Conservation (phyloP, 352 stramenopile species). For the Pythium insidiosum region DNA sequence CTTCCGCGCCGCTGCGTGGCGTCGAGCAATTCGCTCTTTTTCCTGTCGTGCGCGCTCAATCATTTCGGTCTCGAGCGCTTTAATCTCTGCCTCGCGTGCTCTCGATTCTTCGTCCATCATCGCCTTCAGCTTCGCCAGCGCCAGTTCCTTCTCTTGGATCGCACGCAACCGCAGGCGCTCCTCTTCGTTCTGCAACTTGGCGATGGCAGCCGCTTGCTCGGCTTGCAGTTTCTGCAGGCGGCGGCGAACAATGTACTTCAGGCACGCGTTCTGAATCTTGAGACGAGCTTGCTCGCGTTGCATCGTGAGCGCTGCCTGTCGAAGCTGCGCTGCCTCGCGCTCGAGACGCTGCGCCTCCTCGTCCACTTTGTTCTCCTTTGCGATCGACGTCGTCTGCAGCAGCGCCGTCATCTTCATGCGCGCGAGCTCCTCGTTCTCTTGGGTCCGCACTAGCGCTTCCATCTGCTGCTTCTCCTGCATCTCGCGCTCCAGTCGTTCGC, state of each 20-base stretch:
- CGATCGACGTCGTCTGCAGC: constrained; percentile 18
- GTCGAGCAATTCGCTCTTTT: constrained; percentile 44
- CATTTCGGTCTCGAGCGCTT: constrained; percentile 64
- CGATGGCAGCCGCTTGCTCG: constrained; percentile 38
- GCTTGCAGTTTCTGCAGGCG: constrained; percentile 36
- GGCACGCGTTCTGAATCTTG: constrained; percentile 51
- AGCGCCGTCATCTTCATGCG: constrained; percentile 42
- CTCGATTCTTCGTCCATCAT: constrained; percentile 70
- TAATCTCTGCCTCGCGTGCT: constrained; percentile 56
- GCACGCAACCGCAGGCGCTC: constrained; percentile 44
- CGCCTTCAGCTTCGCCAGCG: constrained; percentile 45
- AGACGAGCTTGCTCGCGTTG: constrained; percentile 45
- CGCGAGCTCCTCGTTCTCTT: constrained; percentile 57
- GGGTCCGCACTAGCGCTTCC: constrained; percentile 35
- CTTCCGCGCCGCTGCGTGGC: constrained; percentile 35
- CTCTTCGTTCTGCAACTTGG: constrained; percentile 45
- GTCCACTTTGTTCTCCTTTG: constrained; percentile 20
- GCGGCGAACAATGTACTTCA: constrained; percentile 39
- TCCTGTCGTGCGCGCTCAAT: constrained; percentile 59
- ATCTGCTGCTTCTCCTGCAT: constrained; percentile 28
- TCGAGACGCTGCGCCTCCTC: constrained; percentile 23
- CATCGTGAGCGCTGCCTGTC: constrained; percentile 29
- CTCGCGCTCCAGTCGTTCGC: constrained; percentile 34
- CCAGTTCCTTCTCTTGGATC: constrained; percentile 61
- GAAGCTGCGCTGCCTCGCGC: constrained; percentile 31